Evolutionary conservation across 1,284 basidiomycete species (phyloP), one percentile per base, ranked within the genome.

Genomic region (Leucocoprinus gongylophorus): DNA sequence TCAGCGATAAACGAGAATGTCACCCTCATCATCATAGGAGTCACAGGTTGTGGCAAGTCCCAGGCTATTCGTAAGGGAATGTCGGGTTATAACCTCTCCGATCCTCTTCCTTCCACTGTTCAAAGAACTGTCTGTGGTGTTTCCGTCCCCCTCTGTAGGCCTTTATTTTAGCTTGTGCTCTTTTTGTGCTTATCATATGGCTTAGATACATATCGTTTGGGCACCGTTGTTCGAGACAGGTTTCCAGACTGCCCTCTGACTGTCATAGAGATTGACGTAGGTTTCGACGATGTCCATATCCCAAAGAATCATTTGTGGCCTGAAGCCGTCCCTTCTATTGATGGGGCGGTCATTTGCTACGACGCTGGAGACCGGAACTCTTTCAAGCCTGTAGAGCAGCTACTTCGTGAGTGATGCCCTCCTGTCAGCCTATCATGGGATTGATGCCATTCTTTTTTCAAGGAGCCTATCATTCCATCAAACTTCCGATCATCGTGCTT

Each of bases 271-370:
- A 72, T 82, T 18, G 78, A 83, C 56, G 63, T 72, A 20, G 61
- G 65, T 32, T 57, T 62, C 23, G 55, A 61, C 54, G 44, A 57
- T 55, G 50, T 51, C 60, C 55, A 61, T 17, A 55, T 58, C 43
- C 57, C 62, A 15, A 32, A 46, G 17, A 40, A 40, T 37, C 51
- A 53, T 20, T 54, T 55, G 46, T 72, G 71, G 66, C 67, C 71
- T 28, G 71, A 76, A 43, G 73, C 71, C 7, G 73, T 79, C 13
- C 80, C 81, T 20, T 66, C 67, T n/a, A 71, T 87, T 49, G 79
- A 88, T 60, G 88, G 82, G 6, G 73, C 83, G 20, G 73, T 89
- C 39, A 73, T 91, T 41, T 90, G 88, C 59, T 91, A 88, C 64
- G 85, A 90, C 64, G 75, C 80, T 13, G 78, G 80, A 1, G 71